Percentiles rank a stretch among this genome's conserved stretches.
These are phyloP conservation scores for Candida broadrunensis DNA, from an alignment of 805 yeast genomes.

Conservation along the genomic window DNA sequence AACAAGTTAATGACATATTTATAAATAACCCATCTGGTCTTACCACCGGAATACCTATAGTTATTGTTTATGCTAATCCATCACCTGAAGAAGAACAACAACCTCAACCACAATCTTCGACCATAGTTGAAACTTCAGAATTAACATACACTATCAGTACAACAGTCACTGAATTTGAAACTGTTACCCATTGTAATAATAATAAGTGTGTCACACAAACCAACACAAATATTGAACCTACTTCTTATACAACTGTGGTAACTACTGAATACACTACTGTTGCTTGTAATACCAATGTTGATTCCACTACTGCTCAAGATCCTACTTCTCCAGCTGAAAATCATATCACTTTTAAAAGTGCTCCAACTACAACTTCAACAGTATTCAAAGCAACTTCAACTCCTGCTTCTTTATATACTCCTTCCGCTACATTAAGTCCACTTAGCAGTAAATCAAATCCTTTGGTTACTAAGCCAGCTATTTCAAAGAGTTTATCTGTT, in stretches of 20 bases:
- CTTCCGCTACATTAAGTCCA: conserved; percentile 15
- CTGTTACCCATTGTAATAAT: conserved; percentile 13
- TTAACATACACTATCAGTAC: conserved; percentile 18
- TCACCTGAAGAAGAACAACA: conserved; percentile 3
- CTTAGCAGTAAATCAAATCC: conserved; percentile 26
- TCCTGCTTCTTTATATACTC: conserved; percentile 17
- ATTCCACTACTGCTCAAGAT: not conserved
- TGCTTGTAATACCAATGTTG: not conserved
- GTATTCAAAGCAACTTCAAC: conserved; percentile 23
- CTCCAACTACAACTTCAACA: conserved; percentile 27
- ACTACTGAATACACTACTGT: conserved; percentile 2
- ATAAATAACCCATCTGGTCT: conserved; percentile 14
- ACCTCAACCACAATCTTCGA: conserved; percentile 2
- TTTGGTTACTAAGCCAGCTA: conserved; percentile 22
- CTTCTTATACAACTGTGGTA: conserved; percentile 9
- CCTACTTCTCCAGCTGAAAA: conserved; percentile 5
- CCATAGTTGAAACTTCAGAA: conserved; percentile 15
- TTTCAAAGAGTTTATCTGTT: conserved; percentile 17
- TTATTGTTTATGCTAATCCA: conserved; percentile 21
- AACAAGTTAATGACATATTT: conserved; percentile 14
- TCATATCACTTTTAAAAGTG: conserved; percentile 14
- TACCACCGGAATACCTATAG: conserved; percentile 27
- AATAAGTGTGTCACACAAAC: conserved; percentile 9
- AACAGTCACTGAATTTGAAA: conserved; percentile 9
- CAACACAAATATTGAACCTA: conserved; percentile 4